Base-by-base conservation (phyloP, 495 filamentous ascomycete genomes). In the Niebla homalea region DNA sequence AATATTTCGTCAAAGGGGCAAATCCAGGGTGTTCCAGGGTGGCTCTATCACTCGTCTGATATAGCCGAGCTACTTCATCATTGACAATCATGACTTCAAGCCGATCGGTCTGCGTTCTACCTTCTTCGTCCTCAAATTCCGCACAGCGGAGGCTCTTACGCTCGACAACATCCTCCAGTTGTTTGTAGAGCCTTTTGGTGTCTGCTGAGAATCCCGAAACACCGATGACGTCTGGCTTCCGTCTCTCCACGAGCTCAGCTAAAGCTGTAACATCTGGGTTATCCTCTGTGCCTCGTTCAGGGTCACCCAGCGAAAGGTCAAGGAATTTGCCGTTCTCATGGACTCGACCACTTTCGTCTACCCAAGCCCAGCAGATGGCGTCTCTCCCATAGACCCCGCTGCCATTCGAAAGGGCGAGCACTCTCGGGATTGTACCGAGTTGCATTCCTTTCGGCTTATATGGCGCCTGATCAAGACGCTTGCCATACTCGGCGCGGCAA, bases 401-500 rank as follows among this genome's bases (percentile, higher is more conserved):
- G 46, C 92, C 92, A 54, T 86, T 89, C 2, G 89, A 87, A 16
- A 98, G 62, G 2, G 87, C 75, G 25, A 98, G 77, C 26, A 94
- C 87, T 22, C 90, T 83, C 21, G 92, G 89, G 5, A 80, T 77
- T 15, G 90, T 94, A 15, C 92, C 92, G 36, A 93, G 69, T 11
- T 84, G 72, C 81, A 94, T 85, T n/a, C 88, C 90, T 64, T 87
- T 87, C 15, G 93, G 89, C 59, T 95, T 94, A 66, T 89, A 89
- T 2, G 92, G 90, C 12, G 92, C 88, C 65, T 98, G 92, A 62
- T 98, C 93, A 29, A 98, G 78, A 58, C 83, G 81, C 67, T 84
- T 84, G 19, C 79, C 81, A 63, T 86, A 98, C 43, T 84, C 80
- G 49, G 90, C 84, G 12, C 89, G 84, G 59, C 87, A 93, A 21